Evolutionary conservation across 805 yeast genomes (phyloP), one percentile per base, ranked within the genome.

Genomic region (Candida loeiensis): DNA sequence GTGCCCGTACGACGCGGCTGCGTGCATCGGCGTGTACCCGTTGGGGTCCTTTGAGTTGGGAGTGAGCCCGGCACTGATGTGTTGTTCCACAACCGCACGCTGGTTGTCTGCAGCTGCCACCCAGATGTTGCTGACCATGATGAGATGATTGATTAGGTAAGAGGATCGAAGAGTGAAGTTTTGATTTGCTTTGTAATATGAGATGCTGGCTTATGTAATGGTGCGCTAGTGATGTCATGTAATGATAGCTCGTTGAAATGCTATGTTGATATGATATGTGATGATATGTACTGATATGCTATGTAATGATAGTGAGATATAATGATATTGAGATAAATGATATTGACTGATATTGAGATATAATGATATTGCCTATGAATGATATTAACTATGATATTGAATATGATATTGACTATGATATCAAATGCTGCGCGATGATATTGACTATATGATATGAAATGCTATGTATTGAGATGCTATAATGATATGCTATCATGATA

Each of bases 1-100:
- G 56, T 91, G 90, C 6, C 91, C 91, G 60, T 93, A 93, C 1
- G 97, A 84, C 2, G 95, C 95, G 1, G 99, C 98, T 0, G 99
- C 99, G 59, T 93, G 99, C 9, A 93, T 74, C 5, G 99, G 95
- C 0, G 98, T 91, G 62, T 95, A 93, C 1, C 99, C 99, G 53
- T 90, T 87, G 1, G 86, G 85, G 59, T 93, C 99, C 46, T 82
- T 78, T 5, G 83, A 74, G 54, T 87, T 83, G 3, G 96, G 77
- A 2, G 80, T 71, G 47, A 66, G 69, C 4, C 82, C 83, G 0
- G 73, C 51, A 8, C 61, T 67, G 6, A 93, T 63, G 39, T 70
- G 66, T 11, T 69, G 47, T 46, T 80, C 75, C 5, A 93, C 96
- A 6, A 71, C 53, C 2, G 66, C 72, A 3, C 74, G 43, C 45